Conservation (phyloP, 2,329 filamentous ascomycete species). For the Botryotinia narcissicola region DNA sequence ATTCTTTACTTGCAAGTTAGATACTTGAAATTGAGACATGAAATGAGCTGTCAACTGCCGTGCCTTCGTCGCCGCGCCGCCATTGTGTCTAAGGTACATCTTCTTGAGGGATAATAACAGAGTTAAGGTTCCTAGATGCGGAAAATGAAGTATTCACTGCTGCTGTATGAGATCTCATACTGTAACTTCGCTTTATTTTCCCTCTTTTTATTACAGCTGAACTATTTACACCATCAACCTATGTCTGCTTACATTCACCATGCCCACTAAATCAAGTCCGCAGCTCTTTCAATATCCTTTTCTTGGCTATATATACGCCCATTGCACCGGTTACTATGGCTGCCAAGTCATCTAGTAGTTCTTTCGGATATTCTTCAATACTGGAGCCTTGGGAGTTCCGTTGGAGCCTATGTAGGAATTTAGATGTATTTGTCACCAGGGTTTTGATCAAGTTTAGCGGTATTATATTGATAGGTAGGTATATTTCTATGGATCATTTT, state of each 20-base stretch:
- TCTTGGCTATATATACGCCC: not conserved
- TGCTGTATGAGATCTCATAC: not conserved
- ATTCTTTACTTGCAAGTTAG: not conserved
- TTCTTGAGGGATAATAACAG: not conserved
- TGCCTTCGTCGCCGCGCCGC: rapidly evolving
- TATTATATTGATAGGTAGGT: not conserved
- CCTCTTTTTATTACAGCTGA: not conserved
- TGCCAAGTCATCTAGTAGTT: no score
- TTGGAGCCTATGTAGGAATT: rapidly evolving
- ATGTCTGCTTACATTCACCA: not conserved
- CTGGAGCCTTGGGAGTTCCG: not conserved
- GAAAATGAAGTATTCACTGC: not conserved
- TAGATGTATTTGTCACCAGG: not conserved
- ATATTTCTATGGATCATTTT: not conserved
- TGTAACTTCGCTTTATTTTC: not conserved
- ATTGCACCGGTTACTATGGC: not conserved
- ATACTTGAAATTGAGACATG: not conserved
- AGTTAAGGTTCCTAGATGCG: no score
- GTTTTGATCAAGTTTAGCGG: not conserved
- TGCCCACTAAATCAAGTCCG: not conserved
- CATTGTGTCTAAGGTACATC: not conserved
- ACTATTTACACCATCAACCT: not conserved
- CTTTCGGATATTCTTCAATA: rapidly evolving
- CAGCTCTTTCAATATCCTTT: not conserved
- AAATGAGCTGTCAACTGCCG: not conserved